Conservation (phyloP, 2,329 filamentous ascomycete genomes). For the Sporothrix brunneoviolacea region DNA sequence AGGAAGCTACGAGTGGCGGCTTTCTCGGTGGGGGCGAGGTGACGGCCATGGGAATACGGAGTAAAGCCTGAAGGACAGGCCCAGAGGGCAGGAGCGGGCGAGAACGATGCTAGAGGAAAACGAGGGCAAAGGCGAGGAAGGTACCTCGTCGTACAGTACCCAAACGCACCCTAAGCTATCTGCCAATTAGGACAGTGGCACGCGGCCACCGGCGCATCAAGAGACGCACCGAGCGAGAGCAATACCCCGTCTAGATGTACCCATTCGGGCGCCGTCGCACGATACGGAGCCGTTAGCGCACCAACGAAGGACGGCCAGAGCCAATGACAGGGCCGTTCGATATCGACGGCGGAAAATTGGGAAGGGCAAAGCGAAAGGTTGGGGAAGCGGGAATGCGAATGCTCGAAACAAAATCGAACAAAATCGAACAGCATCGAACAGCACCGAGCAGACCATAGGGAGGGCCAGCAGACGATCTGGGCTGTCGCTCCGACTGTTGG, state of each 20-base stretch:
- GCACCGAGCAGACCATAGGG: background rate
- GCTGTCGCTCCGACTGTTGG: no score
- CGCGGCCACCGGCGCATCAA: no score
- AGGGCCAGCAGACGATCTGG: no score
- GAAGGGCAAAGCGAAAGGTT: background rate
- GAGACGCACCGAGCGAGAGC: no score
- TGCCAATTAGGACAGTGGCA: no score
- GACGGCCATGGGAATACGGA: background rate
- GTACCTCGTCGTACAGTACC: background rate
- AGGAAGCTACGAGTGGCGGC: conserved; percentile 4
- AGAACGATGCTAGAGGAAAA: background rate
- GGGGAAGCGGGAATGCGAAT: background rate
- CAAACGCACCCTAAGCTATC: background rate
- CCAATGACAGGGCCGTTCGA: conserved; percentile 13
- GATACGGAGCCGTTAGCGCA: conserved; percentile 10
- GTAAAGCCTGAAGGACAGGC: background rate
- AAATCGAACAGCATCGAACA: background rate
- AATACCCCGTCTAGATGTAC: conserved; percentile 6
- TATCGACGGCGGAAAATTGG: conserved; percentile 10
- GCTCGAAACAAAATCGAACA: background rate
- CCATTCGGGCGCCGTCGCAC: conserved; percentile 3
- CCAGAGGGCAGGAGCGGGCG: background rate
- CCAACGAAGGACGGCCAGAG: background rate
- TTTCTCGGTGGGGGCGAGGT: conserved; percentile 4
- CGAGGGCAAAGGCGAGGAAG: background rate